Base-by-base conservation (phyloP, 192 early-diverging fungal genomes). In the Coemansia sp. region DNA sequence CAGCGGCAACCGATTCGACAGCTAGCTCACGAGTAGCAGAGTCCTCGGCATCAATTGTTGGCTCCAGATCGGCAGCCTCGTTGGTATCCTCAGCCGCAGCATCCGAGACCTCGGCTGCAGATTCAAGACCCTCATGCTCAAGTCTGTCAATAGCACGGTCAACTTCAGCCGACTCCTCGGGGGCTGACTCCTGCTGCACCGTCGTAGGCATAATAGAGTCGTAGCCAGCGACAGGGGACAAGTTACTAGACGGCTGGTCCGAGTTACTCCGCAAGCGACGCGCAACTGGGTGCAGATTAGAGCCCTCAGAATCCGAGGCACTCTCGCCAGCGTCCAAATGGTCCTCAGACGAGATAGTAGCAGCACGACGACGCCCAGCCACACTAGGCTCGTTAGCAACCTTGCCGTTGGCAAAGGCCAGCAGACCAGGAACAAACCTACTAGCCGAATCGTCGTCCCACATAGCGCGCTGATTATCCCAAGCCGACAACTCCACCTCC, bases 361-460 rank as follows among this genome's bases (percentile, higher is more conserved):
- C 27, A 13, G 64, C 66, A 16, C 72, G 63, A 49, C 44, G 73
- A 12, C 77, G 77, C 13, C 72, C 64, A 18, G 31, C 16, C 5
- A 60, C 57, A 16, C 57, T 36, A 9, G 57, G 33, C 57, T 60
- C 57, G 6, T 33, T 60, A 13, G 29, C 55, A 47, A 63, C 27
- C n/a, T 33, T 34, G n/a, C 42, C 42, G 27, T 24, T 66, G 13
- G 74, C 65, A 64, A 81, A 81, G 6, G 75, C 80, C 52, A 77
- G 43, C 29, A 82, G 67, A 0, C 80, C 80, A n/a, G 80, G 80
- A 5, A 82, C 74, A 77, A 77, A 82, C 24, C 74, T 66, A 8
- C 63, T 62, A 31, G 78, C 36, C 55, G 71, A 55, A 20, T 64
- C 62, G 40, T 59, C 51, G 67, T 33, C 31, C 57, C 31, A 60